Evolutionary conservation across 2,329 filamentous ascomycete species (phyloP), one percentile per base, ranked within the genome.

Genomic region (Diaporthe citriasiana): DNA sequence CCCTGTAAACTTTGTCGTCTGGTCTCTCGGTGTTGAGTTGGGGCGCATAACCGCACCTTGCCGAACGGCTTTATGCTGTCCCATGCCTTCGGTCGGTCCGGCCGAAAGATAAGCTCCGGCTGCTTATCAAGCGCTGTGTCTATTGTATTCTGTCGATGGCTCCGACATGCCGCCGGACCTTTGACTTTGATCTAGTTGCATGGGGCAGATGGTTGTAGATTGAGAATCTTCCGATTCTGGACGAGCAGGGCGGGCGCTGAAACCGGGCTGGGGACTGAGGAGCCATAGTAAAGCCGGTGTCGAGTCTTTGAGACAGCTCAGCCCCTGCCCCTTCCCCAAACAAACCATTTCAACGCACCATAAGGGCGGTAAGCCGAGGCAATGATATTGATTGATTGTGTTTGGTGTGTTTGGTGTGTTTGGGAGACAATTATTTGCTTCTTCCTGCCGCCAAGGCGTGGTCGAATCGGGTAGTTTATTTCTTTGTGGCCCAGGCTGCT

Each of bases 61-160:
- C 63, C 45, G 12, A 19, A 53, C 33, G 47, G 63, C 47, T 40
- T 68, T 53, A 40, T 68, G 63, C 47, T n/a, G 63, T 25, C 22
- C 45, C 33, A 68, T 27, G 22, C 30, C 33, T 8, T 53, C 15
- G 13, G 17, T 53, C 63, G 63, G 63, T 47, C n/a, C 40, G 33
- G 47, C 63, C 63, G 63, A 68, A 9, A n/a, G n/a, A 22, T 22
- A 17, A 27, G 22, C 33, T 27, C 63, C 47, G 63, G 33, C 30
- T 22, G 19, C n/a, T 25, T 68, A 7, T 13, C 15, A 27, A 25
- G 60, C 30, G n/a, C 30, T 25, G 60, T 38, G 22, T n/a, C 30
- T 60, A 22, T 25, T 60, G 15, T 60, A 12, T n/a, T 38, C 42
- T 38, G 13, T 35, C 12, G 35, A 38, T 12, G 22, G n/a, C 4